phyloP scores from a whole-genome alignment of 805 yeast species.

The Wickerhamomyces silvicola region DNA sequence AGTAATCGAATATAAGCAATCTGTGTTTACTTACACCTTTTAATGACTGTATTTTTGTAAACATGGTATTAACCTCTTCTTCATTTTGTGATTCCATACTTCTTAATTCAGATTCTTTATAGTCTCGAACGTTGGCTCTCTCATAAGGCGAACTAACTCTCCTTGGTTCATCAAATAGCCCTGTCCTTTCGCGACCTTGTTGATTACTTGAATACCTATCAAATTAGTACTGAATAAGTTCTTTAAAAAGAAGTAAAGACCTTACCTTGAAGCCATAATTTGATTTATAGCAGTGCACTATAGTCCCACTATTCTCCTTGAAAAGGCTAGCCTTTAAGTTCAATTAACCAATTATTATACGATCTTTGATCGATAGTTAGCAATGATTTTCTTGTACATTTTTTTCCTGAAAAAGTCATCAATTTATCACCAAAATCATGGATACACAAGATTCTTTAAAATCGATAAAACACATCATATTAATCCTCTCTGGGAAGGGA shows the following conservation, averaged over 20 bases:
- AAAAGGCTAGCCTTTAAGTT: too few species aligned
- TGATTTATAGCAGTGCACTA: too few species aligned
- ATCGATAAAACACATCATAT: slow-evolving; percentile 66
- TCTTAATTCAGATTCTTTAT: slow-evolving; percentile 46
- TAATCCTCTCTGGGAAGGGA: slow-evolving; percentile 90
- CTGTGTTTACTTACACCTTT: slow-evolving; percentile 33
- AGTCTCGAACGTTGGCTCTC: slow-evolving; percentile 29
- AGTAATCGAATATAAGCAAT: neutral
- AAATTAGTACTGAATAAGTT: neutral
- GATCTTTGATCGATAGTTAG: too few species aligned
- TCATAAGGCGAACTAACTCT: slow-evolving; percentile 39
- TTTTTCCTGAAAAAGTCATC: too few species aligned
- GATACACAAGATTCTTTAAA: slow-evolving; percentile 28
- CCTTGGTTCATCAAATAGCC: slow-evolving; percentile 21
- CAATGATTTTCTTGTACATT: too few species aligned
- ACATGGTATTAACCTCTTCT: slow-evolving; percentile 48
- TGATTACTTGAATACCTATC: slow-evolving; percentile 7
- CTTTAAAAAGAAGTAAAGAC: neutral
- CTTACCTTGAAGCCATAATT: slow-evolving; percentile 7
- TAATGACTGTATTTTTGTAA: slow-evolving; percentile 45
- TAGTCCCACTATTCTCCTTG: too few species aligned
- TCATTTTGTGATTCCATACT: slow-evolving; percentile 64
- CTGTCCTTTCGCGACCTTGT: slow-evolving; percentile 9
- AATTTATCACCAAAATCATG: slow-evolving; percentile 1
- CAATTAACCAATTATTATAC: too few species aligned